Conservation (phyloP, 108 stramenopile genomes). For the Pseudonitzschia delicatissima region DNA sequence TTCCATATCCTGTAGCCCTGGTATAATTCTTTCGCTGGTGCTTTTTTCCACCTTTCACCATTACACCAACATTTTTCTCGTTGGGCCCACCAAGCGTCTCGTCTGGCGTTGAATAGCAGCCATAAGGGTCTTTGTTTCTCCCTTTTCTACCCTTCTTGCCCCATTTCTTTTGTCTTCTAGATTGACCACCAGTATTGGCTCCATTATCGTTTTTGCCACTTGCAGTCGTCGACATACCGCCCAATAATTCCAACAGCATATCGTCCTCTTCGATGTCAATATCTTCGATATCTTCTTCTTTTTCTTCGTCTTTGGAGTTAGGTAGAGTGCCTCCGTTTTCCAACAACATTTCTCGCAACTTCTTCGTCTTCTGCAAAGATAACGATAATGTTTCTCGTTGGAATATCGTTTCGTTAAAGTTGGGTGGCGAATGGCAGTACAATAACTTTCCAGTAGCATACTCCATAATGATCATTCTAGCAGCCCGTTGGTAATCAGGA, state of each 20-base stretch:
- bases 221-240: conserved; percentile 10
- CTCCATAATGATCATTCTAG: conserved; percentile 92
- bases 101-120: conserved; percentile 75
- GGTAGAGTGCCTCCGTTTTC: background rate
- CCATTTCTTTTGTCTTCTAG: conserved; percentile 60
- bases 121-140: conserved; percentile 89
- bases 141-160: conserved; percentile 86
- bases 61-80: conserved; percentile 27
- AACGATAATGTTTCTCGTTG: conserved; percentile 65
- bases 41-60: conserved; percentile 60
- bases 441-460: conserved; percentile 92
- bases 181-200: conserved; percentile 51
- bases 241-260: conserved; percentile 44
- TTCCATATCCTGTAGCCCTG: conserved; percentile 53
- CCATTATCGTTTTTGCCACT: conserved; percentile 5
- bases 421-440: conserved; percentile 93
- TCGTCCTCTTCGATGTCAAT: conserved; percentile 38
- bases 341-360: conserved; percentile 45
- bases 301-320: conserved; percentile 30
- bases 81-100: conserved; percentile 25
- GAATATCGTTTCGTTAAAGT: conserved; percentile 41
- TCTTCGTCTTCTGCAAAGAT: conserved; percentile 64
- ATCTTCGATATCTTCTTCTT: conserved; percentile 31
- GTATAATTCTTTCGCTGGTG: conserved; percentile 57
- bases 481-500: conserved; percentile 90